These are phyloP conservation scores for Mycena alexandri DNA, from an alignment of 768 basidiomycete genomes.

Conservation along the genomic window DNA sequence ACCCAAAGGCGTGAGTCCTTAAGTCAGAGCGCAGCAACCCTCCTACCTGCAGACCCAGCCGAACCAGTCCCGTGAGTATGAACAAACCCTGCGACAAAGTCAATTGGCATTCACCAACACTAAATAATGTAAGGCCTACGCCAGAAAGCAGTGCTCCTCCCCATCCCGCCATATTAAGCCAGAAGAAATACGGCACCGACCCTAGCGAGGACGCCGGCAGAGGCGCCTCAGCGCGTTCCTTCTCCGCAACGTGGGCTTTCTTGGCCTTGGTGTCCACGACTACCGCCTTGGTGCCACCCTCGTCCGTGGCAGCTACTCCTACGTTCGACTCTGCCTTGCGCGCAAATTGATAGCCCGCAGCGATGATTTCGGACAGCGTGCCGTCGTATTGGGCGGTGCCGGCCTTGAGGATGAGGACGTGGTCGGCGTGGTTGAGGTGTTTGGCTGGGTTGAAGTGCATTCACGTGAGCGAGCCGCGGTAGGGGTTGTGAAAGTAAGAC, in stretches of 20 bases:
- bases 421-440: constrained; percentile 67
- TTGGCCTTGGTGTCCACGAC: not conserved
- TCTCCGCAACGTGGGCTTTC: constrained; percentile 8
- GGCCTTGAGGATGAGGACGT: constrained; percentile 71
- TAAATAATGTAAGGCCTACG: not conserved
- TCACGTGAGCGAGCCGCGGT: too few species aligned
- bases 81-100: too few species aligned
- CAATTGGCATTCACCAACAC: too few species aligned
- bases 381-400: constrained; percentile 69
- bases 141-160: not conserved
- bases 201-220: constrained; percentile 17
- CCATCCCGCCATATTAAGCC: constrained; percentile 21
- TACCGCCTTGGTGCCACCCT: too few species aligned
- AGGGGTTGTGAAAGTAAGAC: constrained; percentile 16
- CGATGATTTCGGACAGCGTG: constrained; percentile 62
- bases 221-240: constrained; percentile 7
- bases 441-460: too few species aligned
- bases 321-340: not conserved
- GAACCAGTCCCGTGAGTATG: too few species aligned
- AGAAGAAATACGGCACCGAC: constrained; percentile 22
- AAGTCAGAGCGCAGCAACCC: too few species aligned
- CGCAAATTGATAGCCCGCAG: constrained; percentile 19
- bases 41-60: too few species aligned
- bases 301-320: too few species aligned
- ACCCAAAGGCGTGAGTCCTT: too few species aligned